Base-by-base conservation (phyloP, 2,329 filamentous ascomycete genomes). In the Fusarium pseudocircinatum region DNA sequence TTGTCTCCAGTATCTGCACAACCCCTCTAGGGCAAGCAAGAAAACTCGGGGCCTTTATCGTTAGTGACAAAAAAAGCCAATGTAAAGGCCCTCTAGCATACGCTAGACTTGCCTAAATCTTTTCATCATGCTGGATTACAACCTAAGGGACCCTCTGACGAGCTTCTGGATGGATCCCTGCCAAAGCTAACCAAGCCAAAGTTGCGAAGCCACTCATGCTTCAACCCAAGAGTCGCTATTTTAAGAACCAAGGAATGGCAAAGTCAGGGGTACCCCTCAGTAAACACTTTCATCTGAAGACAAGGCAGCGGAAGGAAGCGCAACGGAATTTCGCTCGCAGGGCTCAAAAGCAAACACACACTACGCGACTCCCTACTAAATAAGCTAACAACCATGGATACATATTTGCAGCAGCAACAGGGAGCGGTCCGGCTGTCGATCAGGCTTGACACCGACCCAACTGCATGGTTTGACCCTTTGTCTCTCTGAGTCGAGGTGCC, bases 181-280 rank as follows among this genome's bases (percentile, higher is more conserved):
- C 46, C 20, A 40, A 24, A 44, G 50, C 32, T 62, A 64, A 49
- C 57, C 52, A 69, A 72, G 54, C 53, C 49, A 69, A 72, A 39
- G 40, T 26, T 59, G 59, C 60, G 43, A 50, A 53, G 66, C 64
- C 65, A 67, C 68, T 34, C 61, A 49, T 64, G 52, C 40, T 18
- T 58, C 28, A 60, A 60, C 62, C 36, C n/a, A 36, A 47, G 42
- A 58, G 37, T 67, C 37, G 47, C 77, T 78, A 78, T 78, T 78
- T 76, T 78, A 78, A 69, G 75, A 68, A 53, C 42, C 60, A 70
- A 70, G 70, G 30, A 65, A 75, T 63, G 76, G 75, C 74, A 78
- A 78, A 78, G 76, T 76, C 74, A 78, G 77, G 77, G 76, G 75
- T 56, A 77, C 72, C 75, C 76, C 63, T 70, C 54, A 72, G 71